Evolutionary conservation across 345 rosid genomes (phyloP), one percentile per base, ranked within the genome.

Genomic region (Carallia brachiata): DNA sequence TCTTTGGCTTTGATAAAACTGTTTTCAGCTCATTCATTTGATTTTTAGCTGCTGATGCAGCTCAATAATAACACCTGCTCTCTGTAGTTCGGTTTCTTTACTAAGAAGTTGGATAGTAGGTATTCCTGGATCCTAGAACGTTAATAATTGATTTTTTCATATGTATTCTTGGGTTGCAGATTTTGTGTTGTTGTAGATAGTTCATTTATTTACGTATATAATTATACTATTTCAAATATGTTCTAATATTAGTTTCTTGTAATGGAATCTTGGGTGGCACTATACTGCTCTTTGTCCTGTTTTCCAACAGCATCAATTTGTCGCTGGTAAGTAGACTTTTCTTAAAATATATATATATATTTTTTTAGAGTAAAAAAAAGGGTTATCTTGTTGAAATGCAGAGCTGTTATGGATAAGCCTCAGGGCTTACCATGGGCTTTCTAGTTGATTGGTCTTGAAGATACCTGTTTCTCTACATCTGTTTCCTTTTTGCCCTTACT

Each of bases 251-350:
- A 31, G 70, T 75, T 75, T 72, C 55, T 65, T 77, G 34, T 69
- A 50, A 40, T 85, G 84, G 80, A 81, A 63, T 77, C 70, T 75
- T 63, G 72, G 52, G 76, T 69, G 81, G 60, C 68, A 67, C 78
- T 61, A 59, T 84, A 54, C 77, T 67, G 17, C 61, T 67, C 67
- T 48, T 61, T 73, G 63, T 55, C 64, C 50, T 61, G 17, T 58
- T 74, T 74, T 80, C 69, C 77, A 74, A 82, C 86, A 94, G 98
- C 88, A 91, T 87, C 97, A 90, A 84, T 91, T 94, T 79, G 98
- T 91, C 69, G 95, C 97, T 64, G 97, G 97, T 88, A 78, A 86
- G 93, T 79, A 55, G 65, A 30, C 53, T 57, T 63, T 57, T 19
- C 69, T 61, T 58, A 44, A 52, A 7, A 48, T 36, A 7, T 47